Evolutionary conservation across 2,329 filamentous ascomycete genomes (phyloP), one percentile per base, ranked within the genome.

Genomic region (Trichoderma sp.): DNA sequence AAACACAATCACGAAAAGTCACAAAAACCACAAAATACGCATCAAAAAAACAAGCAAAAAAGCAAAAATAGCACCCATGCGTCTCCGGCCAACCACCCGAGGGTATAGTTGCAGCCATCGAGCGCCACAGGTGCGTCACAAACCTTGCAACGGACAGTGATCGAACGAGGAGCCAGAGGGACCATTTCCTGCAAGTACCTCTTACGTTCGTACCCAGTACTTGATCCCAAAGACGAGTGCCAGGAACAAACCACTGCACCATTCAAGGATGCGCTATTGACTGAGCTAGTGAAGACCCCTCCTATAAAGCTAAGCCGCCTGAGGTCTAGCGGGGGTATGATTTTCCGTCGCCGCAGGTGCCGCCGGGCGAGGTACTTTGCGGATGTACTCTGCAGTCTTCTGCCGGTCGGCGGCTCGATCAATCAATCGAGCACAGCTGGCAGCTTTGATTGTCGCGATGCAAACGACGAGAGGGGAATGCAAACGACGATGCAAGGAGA

Each of bases 131-230:
- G n/a, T 34, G n/a, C 50, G 10, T 19, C 30, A 30, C 50, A 52
- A 30, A 52, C 17, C n/a, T 12, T 52, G 28, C 50, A 52, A 52
- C 28, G n/a, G 28, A n/a, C 50, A 17, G 50, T 28, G n/a, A 10
- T 52, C 50, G 50, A 34, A 52, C 50, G 50, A 52, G 50, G 50
- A 34, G 50, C 50, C 50, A 52, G 28, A 34, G 50, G 50, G 12
- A 14, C 34, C 34, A 39, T 39, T 39, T 39, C 34, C 12, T 39
- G 34, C 14, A 34, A 10, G 9, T 39, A 39, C 34, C 34, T 39
- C 34, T 39, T 39, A 39, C 34, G 34, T 39, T 14, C 34, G 34
- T 39, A 39, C 34, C 34, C 34, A 39, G 12, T 39, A 39, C 34
- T 39, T 39, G 34, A 39, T 39, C 10, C 34, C 34, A 5, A 39